Evolutionary conservation across 768 basidiomycete species (phyloP), one percentile per base, ranked within the genome.

Genomic region (Lactarius akahatsu): DNA sequence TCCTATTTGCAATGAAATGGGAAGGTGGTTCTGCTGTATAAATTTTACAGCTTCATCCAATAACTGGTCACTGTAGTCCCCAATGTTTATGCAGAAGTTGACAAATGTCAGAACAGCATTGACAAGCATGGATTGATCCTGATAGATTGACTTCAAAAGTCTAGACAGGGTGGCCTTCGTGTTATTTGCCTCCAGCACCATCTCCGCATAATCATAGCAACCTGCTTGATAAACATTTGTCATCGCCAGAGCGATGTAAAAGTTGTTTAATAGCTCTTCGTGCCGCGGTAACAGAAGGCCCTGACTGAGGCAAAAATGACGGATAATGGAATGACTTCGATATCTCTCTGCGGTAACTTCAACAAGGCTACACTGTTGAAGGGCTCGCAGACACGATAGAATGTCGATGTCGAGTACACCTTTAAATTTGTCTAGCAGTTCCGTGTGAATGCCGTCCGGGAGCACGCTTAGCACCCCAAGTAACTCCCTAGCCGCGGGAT

Each of bases 361-460:
- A 26, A 47, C 50, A 4, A 65, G 18, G 10, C 64, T 58, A 52
- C 57, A 52, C 11, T 59, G 30, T 15, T 28, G 47, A 20, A 65
- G 57, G 20, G 28, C 36, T 8, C 30, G 36, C 16, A 65, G 36
- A 11, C 36, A 15, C 3, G 26, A 30, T 26, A 40, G 18, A 38
- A 59, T 30, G 13, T 65, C 36, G 20, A 59, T 50, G 32, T 45
- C 43, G 40, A 50, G 20, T 5, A 65, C 30, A 13, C 4, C 32
- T 28, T 54, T 16, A 23, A 65, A 32, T 34, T 20, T n/a, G 23
- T 54, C 34, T n/a, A 56, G 30, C 36, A 30, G 36, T n/a, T 28
- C 18, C 23, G n/a, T 26, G n/a, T 65, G 58, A 16, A 65, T 54
- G 10, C 64, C 64, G 40, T 65, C 64, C 15, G 57, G 43, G 3